Evolutionary conservation across 345 rosid genomes (phyloP).

Genomic region (Euphorbia pulcherrima): DNA sequence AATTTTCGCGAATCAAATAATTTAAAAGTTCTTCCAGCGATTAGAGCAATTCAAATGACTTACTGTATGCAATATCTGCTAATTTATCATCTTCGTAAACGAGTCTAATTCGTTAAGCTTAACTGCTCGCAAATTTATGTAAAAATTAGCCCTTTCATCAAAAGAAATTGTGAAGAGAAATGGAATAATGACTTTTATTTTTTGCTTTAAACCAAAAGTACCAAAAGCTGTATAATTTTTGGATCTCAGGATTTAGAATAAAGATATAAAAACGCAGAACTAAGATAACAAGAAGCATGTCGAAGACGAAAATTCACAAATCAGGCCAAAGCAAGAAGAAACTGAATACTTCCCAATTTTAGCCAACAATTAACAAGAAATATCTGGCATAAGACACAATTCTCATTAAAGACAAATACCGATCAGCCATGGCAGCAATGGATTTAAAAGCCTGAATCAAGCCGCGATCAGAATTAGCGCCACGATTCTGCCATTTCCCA

Average conservation of each 20-base stretch:
- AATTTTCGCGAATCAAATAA: not conserved
- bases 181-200: not conserved
- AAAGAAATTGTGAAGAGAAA: not conserved
- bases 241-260: not conserved
- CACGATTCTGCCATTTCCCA: conserved; percentile 38
- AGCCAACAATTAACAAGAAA: not conserved
- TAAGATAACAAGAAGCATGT: not conserved
- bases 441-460: conserved; percentile 40
- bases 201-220: not conserved
- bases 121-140: not conserved
- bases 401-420: conserved; percentile 13
- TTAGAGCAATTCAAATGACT: not conserved
- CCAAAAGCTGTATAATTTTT: not conserved
- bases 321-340: not conserved
- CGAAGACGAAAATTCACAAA: not conserved
- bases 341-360: not conserved
- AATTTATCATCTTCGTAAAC: not conserved
- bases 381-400: not conserved
- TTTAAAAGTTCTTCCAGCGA: not conserved
- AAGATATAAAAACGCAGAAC: not conserved
- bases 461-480: conserved; percentile 34
- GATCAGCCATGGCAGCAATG: conserved; percentile 43
- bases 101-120: not conserved
- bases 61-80: not conserved
- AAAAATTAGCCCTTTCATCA: not conserved